Evolutionary conservation across 192 early-diverging fungal species (phyloP).

Genomic region (Backusella tuberculispora): DNA sequence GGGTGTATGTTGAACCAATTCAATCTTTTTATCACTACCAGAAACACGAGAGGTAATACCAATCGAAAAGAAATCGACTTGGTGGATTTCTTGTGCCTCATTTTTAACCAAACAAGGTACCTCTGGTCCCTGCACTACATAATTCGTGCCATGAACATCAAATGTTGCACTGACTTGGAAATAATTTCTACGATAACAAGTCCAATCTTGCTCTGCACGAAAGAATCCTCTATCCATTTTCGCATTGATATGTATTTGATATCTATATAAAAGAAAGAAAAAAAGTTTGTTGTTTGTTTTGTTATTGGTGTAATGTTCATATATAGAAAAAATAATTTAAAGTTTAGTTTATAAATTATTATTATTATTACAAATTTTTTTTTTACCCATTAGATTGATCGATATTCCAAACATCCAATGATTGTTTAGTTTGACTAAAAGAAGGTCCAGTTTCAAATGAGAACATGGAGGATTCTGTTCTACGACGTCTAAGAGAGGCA

Average conservation of each 20-base stretch:
- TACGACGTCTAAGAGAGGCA: constrained; percentile 39
- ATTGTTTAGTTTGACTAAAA: constrained; percentile 70
- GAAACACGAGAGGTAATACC: constrained; percentile 78
- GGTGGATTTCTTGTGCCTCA: constrained; percentile 42
- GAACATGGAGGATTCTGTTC: constrained; percentile 48
- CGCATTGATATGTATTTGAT: constrained; percentile 64
- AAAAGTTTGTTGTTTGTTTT: background rate
- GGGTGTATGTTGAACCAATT: constrained; percentile 85
- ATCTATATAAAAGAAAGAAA: constrained; percentile 48
- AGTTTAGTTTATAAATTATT: background rate
- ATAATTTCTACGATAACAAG: constrained; percentile 95
- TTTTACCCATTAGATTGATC: constrained; percentile 58
- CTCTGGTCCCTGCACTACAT: constrained; percentile 51
- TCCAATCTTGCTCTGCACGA: constrained; percentile 79
- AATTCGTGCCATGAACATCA: constrained; percentile 36
- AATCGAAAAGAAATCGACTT: constrained; percentile 65
- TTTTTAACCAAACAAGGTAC: constrained; percentile 72
- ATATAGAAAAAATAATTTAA: background rate
- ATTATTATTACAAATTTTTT: background rate
- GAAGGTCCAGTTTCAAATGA: constrained; percentile 65
- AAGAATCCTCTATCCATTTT: constrained; percentile 90
- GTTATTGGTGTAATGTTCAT: background rate
- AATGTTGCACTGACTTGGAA: constrained; percentile 82
- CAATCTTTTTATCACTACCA: constrained; percentile 70
- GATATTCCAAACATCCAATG: constrained; percentile 64